Evolutionary conservation across 495 filamentous ascomycete species (phyloP).

Genomic region (Penicillium pancosmium): DNA sequence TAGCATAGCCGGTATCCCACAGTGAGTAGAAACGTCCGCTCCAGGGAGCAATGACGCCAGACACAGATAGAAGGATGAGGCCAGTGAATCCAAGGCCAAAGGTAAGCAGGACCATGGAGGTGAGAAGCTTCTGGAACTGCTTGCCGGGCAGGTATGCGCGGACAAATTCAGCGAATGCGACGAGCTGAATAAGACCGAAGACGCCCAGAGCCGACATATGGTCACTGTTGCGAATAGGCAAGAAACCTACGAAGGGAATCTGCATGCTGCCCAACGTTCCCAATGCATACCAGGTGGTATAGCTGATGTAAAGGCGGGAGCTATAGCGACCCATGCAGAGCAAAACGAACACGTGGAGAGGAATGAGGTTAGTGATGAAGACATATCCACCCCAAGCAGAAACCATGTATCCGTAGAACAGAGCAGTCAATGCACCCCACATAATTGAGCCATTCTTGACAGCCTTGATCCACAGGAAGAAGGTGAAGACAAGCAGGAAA

Average conservation of each 20-base stretch:
- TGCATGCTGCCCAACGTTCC: conserved; percentile 99
- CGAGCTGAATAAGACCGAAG: conserved; percentile 93
- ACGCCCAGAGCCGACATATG: conserved; percentile 99
- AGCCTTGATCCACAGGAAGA: conserved; percentile 98
- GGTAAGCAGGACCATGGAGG: conserved; percentile 75
- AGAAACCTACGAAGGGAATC: conserved; percentile 97
- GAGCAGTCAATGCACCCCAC: conserved; percentile 91
- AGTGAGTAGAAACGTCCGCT: conserved; percentile 98
- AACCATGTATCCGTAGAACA: conserved; percentile 99
- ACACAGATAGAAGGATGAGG: conserved; percentile 79
- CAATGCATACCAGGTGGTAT: conserved; percentile 96
- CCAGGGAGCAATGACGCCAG: conserved; percentile 95
- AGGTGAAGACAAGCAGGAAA: conserved; percentile 97
- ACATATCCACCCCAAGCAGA: conserved; percentile 99
- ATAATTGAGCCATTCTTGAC: conserved; percentile 93
- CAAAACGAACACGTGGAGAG: conserved; percentile 93
- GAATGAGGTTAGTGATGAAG: conserved; percentile 98
- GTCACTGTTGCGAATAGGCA: conserved; percentile 94
- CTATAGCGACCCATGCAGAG: conserved; percentile 97
- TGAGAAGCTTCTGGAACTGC: conserved; percentile 87
- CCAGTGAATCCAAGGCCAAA: conserved; percentile 72
- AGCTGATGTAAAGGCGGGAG: conserved; percentile 90
- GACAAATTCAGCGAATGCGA: conserved; percentile 90
- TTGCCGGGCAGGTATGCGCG: conserved; percentile 83
- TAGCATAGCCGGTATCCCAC: conserved; percentile 99